A percentile compares a stretch with the other conserved stretches of the same genome.
Conservation (phyloP, 768 basidiomycete species). For the Coprinopsis cinerea region DNA sequence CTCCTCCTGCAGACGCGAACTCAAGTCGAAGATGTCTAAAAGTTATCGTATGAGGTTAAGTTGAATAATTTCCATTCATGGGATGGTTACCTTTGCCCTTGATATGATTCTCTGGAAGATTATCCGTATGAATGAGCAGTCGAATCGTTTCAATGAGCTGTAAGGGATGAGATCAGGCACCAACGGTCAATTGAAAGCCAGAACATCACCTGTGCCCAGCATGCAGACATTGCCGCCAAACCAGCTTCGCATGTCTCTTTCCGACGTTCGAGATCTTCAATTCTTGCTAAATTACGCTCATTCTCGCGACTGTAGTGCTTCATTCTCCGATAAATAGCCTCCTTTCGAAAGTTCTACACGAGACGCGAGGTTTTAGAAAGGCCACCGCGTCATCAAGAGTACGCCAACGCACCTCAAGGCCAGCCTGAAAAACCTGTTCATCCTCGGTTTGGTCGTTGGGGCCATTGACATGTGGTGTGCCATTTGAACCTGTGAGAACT, state of each 20-base stretch:
- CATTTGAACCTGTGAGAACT: slow-evolving; percentile 41
- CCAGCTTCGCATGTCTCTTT: slow-evolving; percentile 66
- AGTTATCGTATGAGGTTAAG: slow-evolving; percentile 6
- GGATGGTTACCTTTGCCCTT: slow-evolving; percentile 42
- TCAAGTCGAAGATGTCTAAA: slow-evolving; percentile 44
- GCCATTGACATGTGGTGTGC: slow-evolving; percentile 53
- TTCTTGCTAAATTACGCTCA: slow-evolving; percentile 54
- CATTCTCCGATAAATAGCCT: slow-evolving; percentile 83
- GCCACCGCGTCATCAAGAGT: slow-evolving; percentile 12
- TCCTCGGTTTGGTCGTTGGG: slow-evolving; percentile 30
- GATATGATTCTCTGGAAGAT: slow-evolving; percentile 33
- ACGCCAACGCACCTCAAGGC: slow-evolving; percentile 52
- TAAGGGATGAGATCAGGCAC: slow-evolving; percentile 3
- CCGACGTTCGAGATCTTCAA: slow-evolving; percentile 60
- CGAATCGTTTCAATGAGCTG: slow-evolving; percentile 67
- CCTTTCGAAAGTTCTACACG: slow-evolving; percentile 73
- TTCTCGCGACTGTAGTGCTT: slow-evolving; percentile 74
- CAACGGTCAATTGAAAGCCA: neutral
- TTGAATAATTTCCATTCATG: too few relatives aligned
- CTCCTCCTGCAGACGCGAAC: slow-evolving; percentile 33
- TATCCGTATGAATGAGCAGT: slow-evolving; percentile 48
- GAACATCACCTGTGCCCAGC: slow-evolving; percentile 66
- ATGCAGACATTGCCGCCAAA: slow-evolving; percentile 67
- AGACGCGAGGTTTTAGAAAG: slow-evolving; percentile 12
- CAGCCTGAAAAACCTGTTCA: slow-evolving; percentile 47